phyloP scores from a whole-genome alignment of 352 stramenopile genomes.

The Globisporangium sylvaticum region DNA sequence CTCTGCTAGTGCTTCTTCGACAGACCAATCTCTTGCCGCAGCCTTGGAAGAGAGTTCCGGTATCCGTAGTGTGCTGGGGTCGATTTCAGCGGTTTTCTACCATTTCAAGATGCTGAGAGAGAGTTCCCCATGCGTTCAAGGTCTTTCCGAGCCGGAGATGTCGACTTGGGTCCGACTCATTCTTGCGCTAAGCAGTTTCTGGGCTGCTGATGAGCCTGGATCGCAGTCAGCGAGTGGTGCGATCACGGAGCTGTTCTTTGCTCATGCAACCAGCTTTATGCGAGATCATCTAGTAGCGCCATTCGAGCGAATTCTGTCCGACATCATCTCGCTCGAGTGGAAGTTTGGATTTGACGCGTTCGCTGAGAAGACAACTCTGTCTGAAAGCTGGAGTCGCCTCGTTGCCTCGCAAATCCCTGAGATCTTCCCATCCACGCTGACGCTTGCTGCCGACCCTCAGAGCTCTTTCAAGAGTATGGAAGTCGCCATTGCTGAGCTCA shows the following conservation, averaged over 20 bases:
- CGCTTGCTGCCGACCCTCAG: slow-evolving; percentile 9
- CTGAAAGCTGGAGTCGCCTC: slow-evolving; percentile 27
- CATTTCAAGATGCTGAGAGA: slow-evolving; percentile 19
- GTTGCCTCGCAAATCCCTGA: slow-evolving; percentile 27
- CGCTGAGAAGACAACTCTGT: slow-evolving; percentile 4
- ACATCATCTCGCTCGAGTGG: slow-evolving; percentile 41
- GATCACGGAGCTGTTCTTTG: neutral
- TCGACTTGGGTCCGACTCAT: slow-evolving; percentile 5
- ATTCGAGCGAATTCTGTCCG: slow-evolving; percentile 24
- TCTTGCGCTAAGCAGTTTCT: slow-evolving; percentile 1
- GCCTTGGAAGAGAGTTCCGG: slow-evolving; percentile 13
- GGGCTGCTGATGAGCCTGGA: neutral
- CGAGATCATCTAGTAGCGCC: slow-evolving; percentile 6
- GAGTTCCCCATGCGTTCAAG: slow-evolving; percentile 1
- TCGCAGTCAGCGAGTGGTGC: neutral
- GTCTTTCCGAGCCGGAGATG: neutral
- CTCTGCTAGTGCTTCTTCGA: neutral
- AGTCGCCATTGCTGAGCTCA: slow-evolving; percentile 1
- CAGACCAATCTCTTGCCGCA: neutral
- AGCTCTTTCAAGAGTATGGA: slow-evolving; percentile 3
- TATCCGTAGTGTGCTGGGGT: slow-evolving; percentile 19
- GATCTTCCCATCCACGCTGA: slow-evolving; percentile 28
- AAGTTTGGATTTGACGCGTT: slow-evolving; percentile 31
- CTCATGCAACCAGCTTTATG: slow-evolving; percentile 12
- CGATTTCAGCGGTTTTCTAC: slow-evolving; percentile 20